phyloP scores from a whole-genome alignment of 164 flowering plant genomes.

The Chimonanthus salicifolius region DNA sequence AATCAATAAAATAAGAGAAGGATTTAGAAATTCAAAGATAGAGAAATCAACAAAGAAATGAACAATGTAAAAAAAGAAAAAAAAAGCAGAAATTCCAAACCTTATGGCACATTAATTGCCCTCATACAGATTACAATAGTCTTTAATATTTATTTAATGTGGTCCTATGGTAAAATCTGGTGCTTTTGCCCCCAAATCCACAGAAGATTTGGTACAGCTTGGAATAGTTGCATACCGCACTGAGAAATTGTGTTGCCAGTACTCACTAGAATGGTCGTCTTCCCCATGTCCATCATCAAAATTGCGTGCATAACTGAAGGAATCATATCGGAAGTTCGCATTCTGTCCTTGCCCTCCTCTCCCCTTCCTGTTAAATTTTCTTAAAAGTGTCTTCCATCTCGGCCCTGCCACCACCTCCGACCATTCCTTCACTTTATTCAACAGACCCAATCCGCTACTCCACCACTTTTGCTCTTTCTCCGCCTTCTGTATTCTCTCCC shows the following conservation, averaged over 20 bases:
- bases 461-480: constrained; percentile 19
- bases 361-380: constrained; percentile 47
- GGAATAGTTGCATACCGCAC: constrained; percentile 12
- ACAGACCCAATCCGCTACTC: constrained; percentile 13
- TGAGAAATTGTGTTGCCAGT: constrained; percentile 6
- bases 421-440: constrained; percentile 61
- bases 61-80: too few relatives aligned
- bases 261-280: not conserved
- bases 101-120: too few relatives aligned
- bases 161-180: too few relatives aligned
- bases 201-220: constrained; percentile 7
- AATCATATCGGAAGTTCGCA: constrained; percentile 67
- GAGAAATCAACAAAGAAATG: too few relatives aligned
- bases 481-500: not conserved
- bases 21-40: too few relatives aligned
- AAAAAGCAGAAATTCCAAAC: too few relatives aligned
- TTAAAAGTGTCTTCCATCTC: constrained; percentile 81
- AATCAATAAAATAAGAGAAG: too few relatives aligned
- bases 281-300: constrained; percentile 59
- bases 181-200: constrained; percentile 6
- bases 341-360: constrained; percentile 3
- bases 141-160: too few relatives aligned
- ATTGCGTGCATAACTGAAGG: constrained; percentile 69
- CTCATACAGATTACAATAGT: too few relatives aligned
- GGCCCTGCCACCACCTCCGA: constrained; percentile 91